A percentile compares a stretch with the other conserved stretches of the same genome.
These are phyloP conservation scores for Tarenaya hassleriana DNA, from an alignment of 345 rosid genomes.

Conservation along the genomic window DNA sequence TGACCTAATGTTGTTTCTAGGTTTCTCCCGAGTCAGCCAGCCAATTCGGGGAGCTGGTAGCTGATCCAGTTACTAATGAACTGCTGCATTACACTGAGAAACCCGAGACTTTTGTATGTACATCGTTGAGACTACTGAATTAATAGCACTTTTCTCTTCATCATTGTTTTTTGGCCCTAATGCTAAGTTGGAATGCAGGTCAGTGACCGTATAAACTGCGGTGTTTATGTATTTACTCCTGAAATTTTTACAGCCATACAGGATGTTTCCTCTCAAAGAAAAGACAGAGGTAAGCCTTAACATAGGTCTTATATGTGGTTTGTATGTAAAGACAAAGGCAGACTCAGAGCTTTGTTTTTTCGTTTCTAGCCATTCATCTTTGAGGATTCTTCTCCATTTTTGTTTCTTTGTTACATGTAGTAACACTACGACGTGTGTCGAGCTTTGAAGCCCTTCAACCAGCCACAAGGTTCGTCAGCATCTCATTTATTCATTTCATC, in stretches of 20 bases:
- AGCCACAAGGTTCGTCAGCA: constrained; percentile 48
- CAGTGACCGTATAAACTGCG: constrained; percentile 83
- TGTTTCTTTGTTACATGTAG: constrained; percentile 31
- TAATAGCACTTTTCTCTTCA: not conserved
- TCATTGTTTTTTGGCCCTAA: constrained; percentile 1
- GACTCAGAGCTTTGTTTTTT: not conserved
- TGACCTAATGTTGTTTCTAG: constrained; percentile 28
- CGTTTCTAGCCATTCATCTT: constrained; percentile 2
- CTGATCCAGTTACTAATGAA: constrained; percentile 85
- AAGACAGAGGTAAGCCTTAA: constrained; percentile 60
- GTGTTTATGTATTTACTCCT: constrained; percentile 78
- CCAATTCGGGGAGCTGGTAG: constrained; percentile 89
- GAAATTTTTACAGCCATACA: constrained; percentile 67
- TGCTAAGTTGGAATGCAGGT: constrained; percentile 47
- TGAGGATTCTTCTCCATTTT: constrained; percentile 8
- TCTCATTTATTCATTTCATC: not conserved
- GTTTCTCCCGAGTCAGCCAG: constrained; percentile 90
- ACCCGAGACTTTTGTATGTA: constrained; percentile 92
- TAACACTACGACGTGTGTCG: constrained; percentile 71
- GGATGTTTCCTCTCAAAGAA: constrained; percentile 56
- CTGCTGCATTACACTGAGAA: constrained; percentile 91
- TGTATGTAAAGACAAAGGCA: not conserved
- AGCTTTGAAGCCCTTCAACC: constrained; percentile 95
- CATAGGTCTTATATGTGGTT: constrained; percentile 1
- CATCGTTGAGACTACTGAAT: constrained; percentile 8